Evolutionary conservation across 2,329 filamentous ascomycete species (phyloP), one percentile per base, ranked within the genome.

Genomic region (Blastomyces percursus): DNA sequence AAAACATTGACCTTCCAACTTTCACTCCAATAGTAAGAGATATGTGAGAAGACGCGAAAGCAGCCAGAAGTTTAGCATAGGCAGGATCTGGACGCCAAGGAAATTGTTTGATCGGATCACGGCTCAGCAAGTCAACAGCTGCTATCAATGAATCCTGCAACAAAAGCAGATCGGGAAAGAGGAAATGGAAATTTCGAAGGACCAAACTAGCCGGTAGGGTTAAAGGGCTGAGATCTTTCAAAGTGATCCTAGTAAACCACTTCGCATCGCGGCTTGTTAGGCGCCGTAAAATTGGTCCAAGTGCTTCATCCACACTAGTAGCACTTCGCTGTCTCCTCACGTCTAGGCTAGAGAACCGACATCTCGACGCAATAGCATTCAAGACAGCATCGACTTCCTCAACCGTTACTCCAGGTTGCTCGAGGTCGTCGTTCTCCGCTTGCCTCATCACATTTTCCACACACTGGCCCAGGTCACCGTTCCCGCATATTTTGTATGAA

Each of bases 191-290:
- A 21, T 78, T 79, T 14, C 77, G 76, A 56, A 89, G 79, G 0
- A 90, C 74, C 21, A 82, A 72, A 1, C 73, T 66, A 7, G 78
- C 75, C 6, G 91, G 84, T 1, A 95, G 70, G 1, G 81, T 72
- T 0, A 92, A 78, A 0, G 88, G 87, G n/a, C 82, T 79, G 64
- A 87, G 89, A 65, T 86, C 83, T 70, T 95, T 94, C 35, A 96
- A 77, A 6, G 96, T 79, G 38, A 96, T 78, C 3, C 92, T 82
- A 0, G 89, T 89, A 12, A 96, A 80, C 92, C 92, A 96, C 75
- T 96, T 96, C 3, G 86, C 88, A 70, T 96, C 89, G 52, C 79
- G 78, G 2, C 89, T 83, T 55, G 79, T 79, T 11, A 91, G 71
- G 8, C 83, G 81, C 38, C 75, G 77, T 68, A 88, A 89, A 0